Percentiles rank a stretch among this genome's conserved stretches.
These are phyloP conservation scores for Zelonia costaricensis DNA, from an alignment of 208 protist species.

Conservation along the genomic window DNA sequence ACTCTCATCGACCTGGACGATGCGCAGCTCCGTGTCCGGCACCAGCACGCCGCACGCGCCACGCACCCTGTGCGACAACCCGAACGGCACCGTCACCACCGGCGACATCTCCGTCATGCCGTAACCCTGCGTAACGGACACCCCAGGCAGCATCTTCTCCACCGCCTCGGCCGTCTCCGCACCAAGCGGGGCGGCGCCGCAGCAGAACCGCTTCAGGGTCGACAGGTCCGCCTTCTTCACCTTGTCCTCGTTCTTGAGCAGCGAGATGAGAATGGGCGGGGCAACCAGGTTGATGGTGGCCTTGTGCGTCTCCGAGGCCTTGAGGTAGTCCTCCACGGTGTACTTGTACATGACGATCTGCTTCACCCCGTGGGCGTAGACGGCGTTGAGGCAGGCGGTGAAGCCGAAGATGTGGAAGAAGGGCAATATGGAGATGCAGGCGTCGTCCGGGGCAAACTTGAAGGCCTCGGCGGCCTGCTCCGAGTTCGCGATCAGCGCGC, in stretches of 20 bases:
- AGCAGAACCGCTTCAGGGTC: conserved; percentile 32
- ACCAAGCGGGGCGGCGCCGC: conserved; percentile 64
- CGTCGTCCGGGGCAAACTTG: conserved; percentile 22
- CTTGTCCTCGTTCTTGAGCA: conserved; percentile 65
- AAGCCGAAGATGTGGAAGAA: conserved; percentile 89
- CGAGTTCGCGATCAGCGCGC: conserved; percentile 31
- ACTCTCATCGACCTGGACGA: conserved; percentile 36
- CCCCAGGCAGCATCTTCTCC: conserved; percentile 21
- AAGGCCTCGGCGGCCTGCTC: conserved; percentile 25
- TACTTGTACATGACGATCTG: conserved; percentile 66
- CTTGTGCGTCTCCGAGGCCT: conserved; percentile 49
- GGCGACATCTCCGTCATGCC: conserved; percentile 85
- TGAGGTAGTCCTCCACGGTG: conserved; percentile 40
- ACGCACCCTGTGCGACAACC: background rate
- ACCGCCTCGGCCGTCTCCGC: conserved; percentile 29
- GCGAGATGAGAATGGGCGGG: conserved; percentile 67
- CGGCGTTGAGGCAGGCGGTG: conserved; percentile 38
- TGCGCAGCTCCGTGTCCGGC: conserved; percentile 39
- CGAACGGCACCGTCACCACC: conserved; percentile 17
- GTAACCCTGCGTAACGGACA: conserved; percentile 58
- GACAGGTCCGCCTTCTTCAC: conserved; percentile 32
- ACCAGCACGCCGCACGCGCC: conserved; percentile 23
- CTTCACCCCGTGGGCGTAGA: conserved; percentile 24
- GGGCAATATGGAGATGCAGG: conserved; percentile 57
- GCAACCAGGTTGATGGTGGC: conserved; percentile 62